Base-by-base conservation (phyloP, 2,329 filamentous ascomycete species). In the Botryotinia calthae region DNA sequence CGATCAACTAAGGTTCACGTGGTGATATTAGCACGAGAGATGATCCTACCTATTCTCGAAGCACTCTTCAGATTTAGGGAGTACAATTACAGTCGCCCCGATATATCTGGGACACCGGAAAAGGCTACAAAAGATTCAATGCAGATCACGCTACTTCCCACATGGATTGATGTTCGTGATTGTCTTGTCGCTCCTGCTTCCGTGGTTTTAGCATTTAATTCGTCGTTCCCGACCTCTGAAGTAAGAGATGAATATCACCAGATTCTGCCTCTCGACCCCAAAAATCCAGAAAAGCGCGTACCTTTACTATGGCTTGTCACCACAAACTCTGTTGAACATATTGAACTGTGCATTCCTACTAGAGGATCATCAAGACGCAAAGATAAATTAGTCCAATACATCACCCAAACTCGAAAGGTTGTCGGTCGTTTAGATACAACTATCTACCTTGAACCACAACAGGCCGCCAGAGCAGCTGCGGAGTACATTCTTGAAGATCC, bases 11-110 rank as follows among this genome's bases (percentile, higher is more conserved):
- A 85, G 18, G 84, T 83, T 54, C 86, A 84, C 51, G 79, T 91
- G 12, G 80, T 89, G 22, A 84, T 91, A 37, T 77, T 91, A 18
- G 86, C 84, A 14, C 85, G 85, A 31, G 83, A 84, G 16, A 82
- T 83, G 44, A 81, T 88, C 10, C 80, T 88, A 58, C 84, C 86
- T 44, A 84, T 90, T 46, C 81, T 91, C 2, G 84, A 85, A 74
- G 82, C 85, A 10, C 75, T 90, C 25, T 81, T 88, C 5, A 80
- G 83, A 65, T 79, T 81, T 1, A 81, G 84, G 51, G 80, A 78
- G 20, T 83, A 83, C 75, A 76, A 79, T 58, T 81, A 80, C 75
- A 76, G 75, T 72, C 66, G 79, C 74, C 70, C 76, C 64, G 74
- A 80, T 75, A 42, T 71, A 76, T 22, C 67, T 16, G 51, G 37